These are phyloP conservation scores for Xylariaceae sp. DNA, from an alignment of 2,329 filamentous ascomycete genomes.

Conservation along the genomic window DNA sequence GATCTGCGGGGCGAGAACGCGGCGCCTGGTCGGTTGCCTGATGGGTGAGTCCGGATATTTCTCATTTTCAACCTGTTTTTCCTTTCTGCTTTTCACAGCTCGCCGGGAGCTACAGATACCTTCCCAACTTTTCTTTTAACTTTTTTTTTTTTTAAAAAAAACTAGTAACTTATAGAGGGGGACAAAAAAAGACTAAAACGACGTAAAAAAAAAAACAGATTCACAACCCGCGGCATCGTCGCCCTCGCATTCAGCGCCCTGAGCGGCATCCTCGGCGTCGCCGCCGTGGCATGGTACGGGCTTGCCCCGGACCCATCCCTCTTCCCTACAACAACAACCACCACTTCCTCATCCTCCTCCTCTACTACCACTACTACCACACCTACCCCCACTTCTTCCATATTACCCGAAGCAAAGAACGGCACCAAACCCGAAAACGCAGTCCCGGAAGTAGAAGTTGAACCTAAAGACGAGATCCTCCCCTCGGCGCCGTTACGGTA, in stretches of 20 bases:
- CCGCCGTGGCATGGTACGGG: constrained; percentile 63
- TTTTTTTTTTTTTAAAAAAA: not conserved
- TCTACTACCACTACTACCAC: no score
- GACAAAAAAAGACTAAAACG: not conserved
- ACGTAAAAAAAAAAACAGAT: constrained; percentile 34
- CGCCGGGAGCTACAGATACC: no score
- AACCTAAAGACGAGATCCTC: no score
- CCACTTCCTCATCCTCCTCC: no score
- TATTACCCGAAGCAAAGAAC: no score
- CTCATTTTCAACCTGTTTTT: not conserved
- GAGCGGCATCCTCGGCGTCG: constrained; percentile 62
- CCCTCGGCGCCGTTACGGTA: no score
- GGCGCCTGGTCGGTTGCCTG: constrained; percentile 52
- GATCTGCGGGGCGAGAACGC: constrained; percentile 58
- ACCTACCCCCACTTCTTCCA: no score
- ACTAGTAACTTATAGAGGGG: not conserved
- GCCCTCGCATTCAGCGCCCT: constrained; percentile 69
- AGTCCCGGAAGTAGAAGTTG: no score
- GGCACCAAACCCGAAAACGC: no score
- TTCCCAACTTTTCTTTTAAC: constrained; percentile 1
- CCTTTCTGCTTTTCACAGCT: not conserved
- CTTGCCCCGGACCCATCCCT: constrained; percentile 32
- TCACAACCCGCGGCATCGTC: constrained; percentile 65
- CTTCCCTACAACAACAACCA: no score
- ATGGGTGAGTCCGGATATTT: constrained; percentile 47